Evolutionary conservation across 148 eudicot genomes (phyloP), one percentile per base, ranked within the genome.

Genomic region (Spergularia bocconei): DNA sequence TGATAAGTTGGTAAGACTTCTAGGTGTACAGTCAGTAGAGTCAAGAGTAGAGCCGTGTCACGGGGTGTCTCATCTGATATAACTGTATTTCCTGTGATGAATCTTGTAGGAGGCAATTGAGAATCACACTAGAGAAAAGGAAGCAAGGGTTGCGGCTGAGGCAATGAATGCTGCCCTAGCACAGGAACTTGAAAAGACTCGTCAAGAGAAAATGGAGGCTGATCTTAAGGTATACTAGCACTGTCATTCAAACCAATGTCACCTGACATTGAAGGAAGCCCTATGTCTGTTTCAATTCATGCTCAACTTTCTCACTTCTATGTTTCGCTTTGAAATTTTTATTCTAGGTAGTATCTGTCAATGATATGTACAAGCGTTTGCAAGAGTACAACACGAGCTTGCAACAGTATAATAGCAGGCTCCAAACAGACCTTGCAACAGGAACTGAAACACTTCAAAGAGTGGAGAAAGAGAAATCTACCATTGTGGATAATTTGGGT

Each of bases 341-440:
- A 74, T 38, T 70, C 17, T 81, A 91, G 96, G 88, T 86, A 60
- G 70, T 66, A 71, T 76, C 88, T 39, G 81, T 77, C 50, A 84
- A 91, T 73, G 96, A 87, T 29, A 87, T 81, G 88, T 83, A 87
- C 80, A 84, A 87, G 85, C 82, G 91, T 52, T 77, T 86, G 82
- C 89, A 88, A 80, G 91, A 87, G 67, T 91, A 91, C 85, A 91
- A 85, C 71, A 86, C 89, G 33, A 87, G 91, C 78, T 83, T 91
- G 81, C 96, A 91, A 75, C 86, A 84, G 79, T 88, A 91, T 65
- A 91, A 91, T 70, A 79, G 85, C 81, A 87, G 85, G 75, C 88
- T 91, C 74, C 96, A 91, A 81, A 70, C 83, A 44, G 96, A 91
- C 47, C 87, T 91, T 71, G 87, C 88, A 64, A 70, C 84, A 47